Percentiles rank a stretch among this genome's conserved stretches.
phyloP scores from a whole-genome alignment of 2,329 filamentous ascomycete genomes.

The Colletotrichum lindemuthianum region DNA sequence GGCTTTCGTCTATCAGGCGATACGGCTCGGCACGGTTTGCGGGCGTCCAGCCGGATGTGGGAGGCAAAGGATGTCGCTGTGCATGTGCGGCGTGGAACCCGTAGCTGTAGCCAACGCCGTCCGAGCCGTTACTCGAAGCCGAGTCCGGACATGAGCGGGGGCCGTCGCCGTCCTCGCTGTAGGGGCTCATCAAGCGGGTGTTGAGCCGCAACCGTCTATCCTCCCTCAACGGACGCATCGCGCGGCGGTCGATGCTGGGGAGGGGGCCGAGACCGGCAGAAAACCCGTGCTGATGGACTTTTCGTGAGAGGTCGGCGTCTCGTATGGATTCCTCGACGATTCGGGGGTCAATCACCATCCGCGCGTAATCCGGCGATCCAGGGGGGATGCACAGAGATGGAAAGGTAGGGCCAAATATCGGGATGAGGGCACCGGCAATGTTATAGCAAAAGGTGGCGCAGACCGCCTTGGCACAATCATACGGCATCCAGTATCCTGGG shows the following conservation, averaged over 20 bases:
- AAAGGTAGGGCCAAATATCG: constrained; percentile 88
- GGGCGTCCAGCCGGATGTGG: constrained; percentile 41
- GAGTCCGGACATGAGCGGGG: constrained; percentile 40
- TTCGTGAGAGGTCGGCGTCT: constrained; percentile 58
- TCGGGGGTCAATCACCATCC: constrained; percentile 71
- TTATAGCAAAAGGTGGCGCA: constrained; percentile 89
- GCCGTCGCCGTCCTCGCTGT: constrained; percentile 53
- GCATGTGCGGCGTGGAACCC: constrained; percentile 12
- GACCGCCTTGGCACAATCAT: constrained; percentile 82
- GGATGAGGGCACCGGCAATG: constrained; percentile 87
- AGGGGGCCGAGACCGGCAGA: constrained; percentile 20
- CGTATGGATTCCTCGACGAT: constrained; percentile 64
- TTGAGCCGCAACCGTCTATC: constrained; percentile 41
- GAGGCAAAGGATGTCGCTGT: constrained; percentile 11
- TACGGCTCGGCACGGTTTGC: constrained; percentile 39
- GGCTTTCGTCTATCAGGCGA: constrained; percentile 33
- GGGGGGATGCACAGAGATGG: constrained; percentile 75
- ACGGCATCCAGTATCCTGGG: constrained; percentile 96
- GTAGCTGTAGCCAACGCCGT: constrained; percentile 25
- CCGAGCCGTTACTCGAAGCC: constrained; percentile 34
- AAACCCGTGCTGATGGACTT: constrained; percentile 43
- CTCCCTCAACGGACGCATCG: constrained; percentile 36
- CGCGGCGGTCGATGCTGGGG: constrained; percentile 19
- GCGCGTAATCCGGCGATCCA: constrained; percentile 69
- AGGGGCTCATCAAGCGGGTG: constrained; percentile 45